Evolutionary conservation across 371 early-diverging fungal genomes (phyloP).

Genomic region (Cokeromyces recurvatus): DNA sequence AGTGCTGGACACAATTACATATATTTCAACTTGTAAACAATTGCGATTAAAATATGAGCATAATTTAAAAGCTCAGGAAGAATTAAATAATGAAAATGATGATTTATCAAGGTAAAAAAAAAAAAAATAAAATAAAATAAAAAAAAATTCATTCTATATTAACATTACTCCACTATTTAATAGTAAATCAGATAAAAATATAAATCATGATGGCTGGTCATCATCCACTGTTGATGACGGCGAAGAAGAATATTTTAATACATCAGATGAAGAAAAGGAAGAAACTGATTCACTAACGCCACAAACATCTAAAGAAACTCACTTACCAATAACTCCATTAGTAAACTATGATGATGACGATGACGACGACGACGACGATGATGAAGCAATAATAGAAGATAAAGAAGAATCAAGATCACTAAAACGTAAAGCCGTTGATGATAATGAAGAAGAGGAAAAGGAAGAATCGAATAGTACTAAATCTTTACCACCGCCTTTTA

Average conservation of each 20-base stretch:
- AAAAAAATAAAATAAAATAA: too few species aligned
- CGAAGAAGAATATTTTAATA: conserved; percentile 86
- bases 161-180: too few species aligned
- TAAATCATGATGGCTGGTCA: conserved; percentile 6
- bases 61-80: conserved; percentile 29
- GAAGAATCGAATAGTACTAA: too few species aligned
- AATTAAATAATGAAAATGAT: too few species aligned
- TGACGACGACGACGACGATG: conserved; percentile 44
- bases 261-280: conserved; percentile 61
- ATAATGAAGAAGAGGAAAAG: not conserved
- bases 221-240: conserved; percentile 61
- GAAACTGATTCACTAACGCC: conserved; percentile 9
- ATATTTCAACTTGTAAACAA: conserved; percentile 55
- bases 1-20: conserved; percentile 55
- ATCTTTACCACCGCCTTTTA: conserved; percentile 11
- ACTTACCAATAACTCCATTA: conserved; percentile 11
- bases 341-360: conserved; percentile 52
- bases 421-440: conserved; percentile 7
- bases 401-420: not conserved
- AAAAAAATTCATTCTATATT: too few species aligned
- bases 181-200: conserved; percentile 6
- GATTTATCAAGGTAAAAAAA: too few species aligned
- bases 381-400: not conserved
- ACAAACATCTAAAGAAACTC: conserved; percentile 5
- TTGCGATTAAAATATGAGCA: conserved; percentile 62